Evolutionary conservation across 1,284 basidiomycete species (phyloP).

Genomic region (Cryptococcus sp.): DNA sequence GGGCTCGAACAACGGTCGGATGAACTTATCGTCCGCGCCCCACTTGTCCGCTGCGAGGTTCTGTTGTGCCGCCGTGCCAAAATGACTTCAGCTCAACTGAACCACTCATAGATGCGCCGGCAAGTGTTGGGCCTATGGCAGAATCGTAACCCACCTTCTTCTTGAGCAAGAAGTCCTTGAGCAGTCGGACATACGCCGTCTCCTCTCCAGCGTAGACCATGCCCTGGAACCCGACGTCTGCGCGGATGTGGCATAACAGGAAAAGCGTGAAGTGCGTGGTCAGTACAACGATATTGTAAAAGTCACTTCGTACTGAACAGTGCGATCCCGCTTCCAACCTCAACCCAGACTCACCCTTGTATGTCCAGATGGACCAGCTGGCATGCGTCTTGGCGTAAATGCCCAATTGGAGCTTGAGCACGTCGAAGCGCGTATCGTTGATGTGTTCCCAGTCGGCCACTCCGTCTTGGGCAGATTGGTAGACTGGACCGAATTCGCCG

Average conservation of each 20-base stretch:
- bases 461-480: conserved; percentile 40
- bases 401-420: conserved; percentile 70
- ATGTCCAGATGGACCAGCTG: conserved; percentile 84
- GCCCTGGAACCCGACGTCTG: conserved; percentile 74
- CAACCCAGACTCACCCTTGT: conserved; percentile 59
- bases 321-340: neutral
- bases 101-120: neutral
- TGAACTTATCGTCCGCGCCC: conserved; percentile 56
- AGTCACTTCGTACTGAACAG: neutral
- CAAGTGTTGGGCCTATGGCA: neutral
- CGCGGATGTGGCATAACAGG: conserved; percentile 1
- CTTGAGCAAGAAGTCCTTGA: conserved; percentile 26
- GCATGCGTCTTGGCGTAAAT: conserved; percentile 64
- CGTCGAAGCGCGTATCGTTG: conserved; percentile 67
- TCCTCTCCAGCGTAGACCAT: conserved; percentile 69
- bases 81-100: too few relatives aligned
- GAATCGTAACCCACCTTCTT: conserved; percentile 26
- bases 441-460: conserved; percentile 59
- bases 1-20: conserved; percentile 64
- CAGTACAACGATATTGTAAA: neutral
- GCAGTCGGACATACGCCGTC: conserved; percentile 61
- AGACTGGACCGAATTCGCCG: conserved; percentile 64
- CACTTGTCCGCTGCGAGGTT: conserved; percentile 66
- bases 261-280: too few relatives aligned
- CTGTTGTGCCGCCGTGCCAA: conserved; percentile 39